These are phyloP conservation scores for Pisolithus sp. DNA, from an alignment of 768 basidiomycete species.

Conservation along the genomic window DNA sequence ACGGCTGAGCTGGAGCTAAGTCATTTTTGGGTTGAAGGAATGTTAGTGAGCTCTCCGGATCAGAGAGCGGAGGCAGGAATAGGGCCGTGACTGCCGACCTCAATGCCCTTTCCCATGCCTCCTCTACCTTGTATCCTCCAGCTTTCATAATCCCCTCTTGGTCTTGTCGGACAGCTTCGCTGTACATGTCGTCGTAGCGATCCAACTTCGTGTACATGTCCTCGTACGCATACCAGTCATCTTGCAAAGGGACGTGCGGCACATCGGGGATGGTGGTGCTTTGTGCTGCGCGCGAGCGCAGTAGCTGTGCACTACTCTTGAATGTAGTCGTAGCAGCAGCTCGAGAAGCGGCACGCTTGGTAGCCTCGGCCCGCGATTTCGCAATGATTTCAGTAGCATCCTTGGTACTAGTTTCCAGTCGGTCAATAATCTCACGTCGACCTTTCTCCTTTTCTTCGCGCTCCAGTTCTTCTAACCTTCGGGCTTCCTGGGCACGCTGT, in stretches of 20 bases:
- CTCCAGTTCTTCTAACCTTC: conserved; percentile 68
- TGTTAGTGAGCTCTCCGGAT: conserved; percentile 7
- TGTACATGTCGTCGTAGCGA: conserved; percentile 65
- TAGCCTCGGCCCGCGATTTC: conserved; percentile 57
- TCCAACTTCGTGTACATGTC: conserved; percentile 53
- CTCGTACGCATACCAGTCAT: conserved; percentile 71
- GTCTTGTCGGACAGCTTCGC: conserved; percentile 71
- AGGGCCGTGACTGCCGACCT: conserved; percentile 67
- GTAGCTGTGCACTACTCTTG: conserved; percentile 41
- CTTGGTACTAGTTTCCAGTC: conserved; percentile 69
- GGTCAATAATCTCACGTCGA: conserved; percentile 70
- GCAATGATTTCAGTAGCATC: conserved; percentile 67
- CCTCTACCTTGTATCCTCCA: conserved; percentile 75
- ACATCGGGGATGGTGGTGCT: conserved; percentile 66
- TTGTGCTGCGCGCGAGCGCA: conserved; percentile 60
- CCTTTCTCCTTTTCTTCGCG: conserved; percentile 70
- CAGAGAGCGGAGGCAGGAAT: conserved; percentile 50
- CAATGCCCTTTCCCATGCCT: conserved; percentile 82
- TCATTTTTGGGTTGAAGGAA: conserved; percentile 32
- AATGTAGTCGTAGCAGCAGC: conserved; percentile 36
- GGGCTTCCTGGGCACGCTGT: conserved; percentile 56
- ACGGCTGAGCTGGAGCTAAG: conserved; percentile 35
- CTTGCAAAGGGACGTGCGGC: conserved; percentile 74
- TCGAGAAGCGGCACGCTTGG: conserved; percentile 55
- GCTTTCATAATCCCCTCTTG: conserved; percentile 74